phyloP scores from a whole-genome alignment of 2,329 filamentous ascomycete genomes.

The Cladophialophora exuberans region DNA sequence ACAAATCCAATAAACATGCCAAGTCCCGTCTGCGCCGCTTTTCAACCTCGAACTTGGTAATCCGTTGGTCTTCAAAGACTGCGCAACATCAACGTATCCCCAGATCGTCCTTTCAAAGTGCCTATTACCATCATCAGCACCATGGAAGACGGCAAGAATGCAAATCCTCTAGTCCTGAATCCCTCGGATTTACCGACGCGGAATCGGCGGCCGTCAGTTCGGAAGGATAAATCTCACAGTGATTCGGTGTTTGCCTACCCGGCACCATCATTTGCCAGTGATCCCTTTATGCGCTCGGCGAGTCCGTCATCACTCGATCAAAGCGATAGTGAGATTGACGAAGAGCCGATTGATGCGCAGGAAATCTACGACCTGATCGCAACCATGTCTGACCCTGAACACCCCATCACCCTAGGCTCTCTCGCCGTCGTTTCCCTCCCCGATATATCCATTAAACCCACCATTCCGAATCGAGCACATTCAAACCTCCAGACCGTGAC shows the following conservation, averaged over 20 bases:
- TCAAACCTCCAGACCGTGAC: slow-evolving; percentile 73
- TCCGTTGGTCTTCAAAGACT: too few species aligned
- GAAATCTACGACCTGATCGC: slow-evolving; percentile 97
- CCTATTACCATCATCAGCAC: not conserved
- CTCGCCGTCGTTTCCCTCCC: slow-evolving; percentile 94
- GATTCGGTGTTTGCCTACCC: slow-evolving; percentile 56
- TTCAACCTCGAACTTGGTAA: too few species aligned
- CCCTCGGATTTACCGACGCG: slow-evolving; percentile 86
- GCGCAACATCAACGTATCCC: too few species aligned
- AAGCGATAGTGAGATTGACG: slow-evolving; percentile 59
- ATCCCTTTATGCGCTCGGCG: slow-evolving; percentile 47
- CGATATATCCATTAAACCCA: slow-evolving; percentile 79
- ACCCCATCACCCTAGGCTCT: slow-evolving; percentile 89
- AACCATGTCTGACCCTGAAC: slow-evolving; percentile 93
- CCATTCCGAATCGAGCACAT: slow-evolving; percentile 60
- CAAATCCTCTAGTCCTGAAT: slow-evolving; percentile 91
- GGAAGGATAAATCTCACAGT: slow-evolving; percentile 44
- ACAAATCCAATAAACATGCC: too few species aligned
- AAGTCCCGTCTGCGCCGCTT: too few species aligned
- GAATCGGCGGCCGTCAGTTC: slow-evolving; percentile 51
- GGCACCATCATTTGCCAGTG: slow-evolving; percentile 51
- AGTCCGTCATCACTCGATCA: slow-evolving; percentile 45
- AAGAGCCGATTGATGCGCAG: slow-evolving; percentile 91
- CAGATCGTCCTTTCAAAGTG: not conserved
- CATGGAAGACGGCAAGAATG: slow-evolving; percentile 58